Base-by-base conservation (phyloP, 106 monocot genomes). In the Acorus gramineus region DNA sequence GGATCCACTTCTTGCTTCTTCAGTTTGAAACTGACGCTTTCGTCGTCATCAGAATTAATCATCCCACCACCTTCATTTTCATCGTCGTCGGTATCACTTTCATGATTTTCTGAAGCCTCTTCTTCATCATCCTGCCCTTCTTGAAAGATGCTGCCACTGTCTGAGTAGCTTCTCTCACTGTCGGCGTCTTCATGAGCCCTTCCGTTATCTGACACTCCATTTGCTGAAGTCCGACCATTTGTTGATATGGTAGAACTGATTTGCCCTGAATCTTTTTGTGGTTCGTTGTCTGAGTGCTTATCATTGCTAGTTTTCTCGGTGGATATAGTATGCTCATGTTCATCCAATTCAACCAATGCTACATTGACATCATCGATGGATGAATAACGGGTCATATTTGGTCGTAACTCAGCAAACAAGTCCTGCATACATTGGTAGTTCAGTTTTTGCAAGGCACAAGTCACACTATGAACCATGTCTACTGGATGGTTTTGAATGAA, bases 121-220 rank as follows among this genome's bases (percentile, higher is more conserved):
- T 96, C 90, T 47, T 84, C 90, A 2, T 82, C 84, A 44, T 84
- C 90, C 59, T 69, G 75, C 11, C 69, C 82, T 12, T 85, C 78
- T 6, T 71, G 85, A 66, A 84, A 74, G 43, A 90, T 54, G 61
- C 93, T 93, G 49, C 87, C 87, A 66, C 84, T 80, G 43, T 85
- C 96, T 2, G 90, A 87, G 74, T 83, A 88, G 60, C 96, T 28
- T 28, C 28, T 96, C 52, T 96, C 91, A 69, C 91, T 96, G 48
- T 91, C 91, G 52, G 61, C 78, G 59, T 76, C 93, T 51, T 80
- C 80, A 65, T 71, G 62, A 14, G 42, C 77, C 59, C 61, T 60
- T 4, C 80, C 94, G 72, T 90, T 84, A 62, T 81, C 86, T 50
- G 80, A 74, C 8, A 49, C 8, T 46, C 81, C 86, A 70, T 84